Conservation (phyloP, 2,329 filamentous ascomycete species). For the Akanthomyces dipterigenus region DNA sequence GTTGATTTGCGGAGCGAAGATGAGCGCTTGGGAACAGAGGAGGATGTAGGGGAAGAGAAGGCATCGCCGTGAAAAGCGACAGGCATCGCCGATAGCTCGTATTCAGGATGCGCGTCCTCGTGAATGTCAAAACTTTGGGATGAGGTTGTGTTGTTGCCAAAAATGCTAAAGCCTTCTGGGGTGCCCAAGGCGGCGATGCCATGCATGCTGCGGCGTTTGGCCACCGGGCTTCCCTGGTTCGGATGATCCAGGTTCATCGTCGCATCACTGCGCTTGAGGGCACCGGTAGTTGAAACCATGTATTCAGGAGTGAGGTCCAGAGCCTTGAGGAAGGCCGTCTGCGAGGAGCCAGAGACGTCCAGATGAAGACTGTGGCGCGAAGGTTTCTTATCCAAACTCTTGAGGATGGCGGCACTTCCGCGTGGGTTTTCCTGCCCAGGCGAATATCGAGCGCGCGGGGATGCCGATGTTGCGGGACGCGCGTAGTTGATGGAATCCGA, state of each 20-base stretch:
- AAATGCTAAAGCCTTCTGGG: constrained; percentile 62
- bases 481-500: constrained; percentile 65
- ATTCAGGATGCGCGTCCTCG: constrained; percentile 43
- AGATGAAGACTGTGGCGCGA: constrained; percentile 50
- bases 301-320: constrained; percentile 36
- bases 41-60: constrained; percentile 37
- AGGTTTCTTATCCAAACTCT: constrained; percentile 38
- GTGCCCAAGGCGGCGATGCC: constrained; percentile 56
- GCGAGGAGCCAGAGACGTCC: constrained; percentile 48
- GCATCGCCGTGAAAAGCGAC: constrained; percentile 32
- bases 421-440: constrained; percentile 36
- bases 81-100: constrained; percentile 40
- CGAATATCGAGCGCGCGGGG: constrained; percentile 13
- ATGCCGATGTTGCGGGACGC: constrained; percentile 36
- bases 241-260: constrained; percentile 80
- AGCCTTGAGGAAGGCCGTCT: constrained; percentile 44
- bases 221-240: constrained; percentile 74
- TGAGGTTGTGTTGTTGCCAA: constrained; percentile 51
- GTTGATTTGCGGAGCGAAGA: constrained; percentile 82
- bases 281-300: constrained; percentile 52
- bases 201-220: constrained; percentile 85
- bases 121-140: constrained; percentile 44
- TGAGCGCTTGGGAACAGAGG: constrained; percentile 57
- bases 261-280: constrained; percentile 85
- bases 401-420: constrained; percentile 36